Conservation (phyloP, 805 yeast species). For the Cephaloascus fragrans region DNA sequence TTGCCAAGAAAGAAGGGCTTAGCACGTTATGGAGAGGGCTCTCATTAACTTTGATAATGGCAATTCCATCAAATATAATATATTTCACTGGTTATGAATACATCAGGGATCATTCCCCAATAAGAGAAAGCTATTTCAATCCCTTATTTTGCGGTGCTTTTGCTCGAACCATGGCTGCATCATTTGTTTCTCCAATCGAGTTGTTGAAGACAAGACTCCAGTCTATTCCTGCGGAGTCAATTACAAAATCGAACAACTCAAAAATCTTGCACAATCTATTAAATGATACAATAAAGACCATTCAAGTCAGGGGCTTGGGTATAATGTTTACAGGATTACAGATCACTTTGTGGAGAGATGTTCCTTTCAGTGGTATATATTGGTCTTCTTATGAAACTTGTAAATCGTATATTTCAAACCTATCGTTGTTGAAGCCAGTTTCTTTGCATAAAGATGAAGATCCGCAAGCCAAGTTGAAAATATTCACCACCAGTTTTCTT, state of each 20-base stretch:
- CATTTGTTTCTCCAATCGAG: conserved; percentile 81
- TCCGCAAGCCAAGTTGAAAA: conserved; percentile 22
- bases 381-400: conserved; percentile 76
- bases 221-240: conserved; percentile 57
- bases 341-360: conserved; percentile 92
- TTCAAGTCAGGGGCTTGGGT: conserved; percentile 44
- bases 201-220: conserved; percentile 82
- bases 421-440: neutral
- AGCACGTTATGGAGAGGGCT: conserved; percentile 84
- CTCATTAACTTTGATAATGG: conserved; percentile 74
- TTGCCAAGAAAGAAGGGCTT: conserved; percentile 65
- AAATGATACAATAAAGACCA: conserved; percentile 41
- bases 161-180: conserved; percentile 78
- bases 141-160: conserved; percentile 81
- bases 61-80: conserved; percentile 86
- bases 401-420: conserved; percentile 9
- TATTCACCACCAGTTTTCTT: conserved; percentile 56
- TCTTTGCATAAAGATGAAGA: neutral
- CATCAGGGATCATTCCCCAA: conserved; percentile 64
- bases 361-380: conserved; percentile 91
- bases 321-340: conserved; percentile 78
- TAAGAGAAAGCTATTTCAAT: conserved; percentile 33
- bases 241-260: conserved; percentile 11
- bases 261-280: conserved; percentile 35
- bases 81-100: conserved; percentile 92